phyloP scores from a whole-genome alignment of 441 rosid genomes.

The Populus hybrid region DNA sequence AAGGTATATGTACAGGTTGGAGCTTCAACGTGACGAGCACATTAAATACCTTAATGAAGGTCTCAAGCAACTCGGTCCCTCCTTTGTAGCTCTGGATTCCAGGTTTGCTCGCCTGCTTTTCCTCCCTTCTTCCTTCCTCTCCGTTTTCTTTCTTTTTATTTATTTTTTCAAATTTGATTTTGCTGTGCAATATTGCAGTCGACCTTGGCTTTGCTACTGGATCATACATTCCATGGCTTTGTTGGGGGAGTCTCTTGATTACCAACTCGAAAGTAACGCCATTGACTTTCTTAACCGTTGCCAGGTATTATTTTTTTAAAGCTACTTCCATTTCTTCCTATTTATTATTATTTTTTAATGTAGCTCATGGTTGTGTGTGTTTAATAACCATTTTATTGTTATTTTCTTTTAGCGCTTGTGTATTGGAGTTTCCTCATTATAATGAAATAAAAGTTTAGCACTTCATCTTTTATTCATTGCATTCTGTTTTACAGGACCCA shows the following conservation, averaged over 20 bases:
- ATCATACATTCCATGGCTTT: constrained; percentile 82
- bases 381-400: too few relatives aligned
- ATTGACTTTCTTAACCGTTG: constrained; percentile 74
- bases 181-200: constrained; percentile 35
- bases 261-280: constrained; percentile 43
- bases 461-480: not conserved
- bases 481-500: constrained; percentile 47
- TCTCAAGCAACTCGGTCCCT: constrained; percentile 51
- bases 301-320: constrained; percentile 43
- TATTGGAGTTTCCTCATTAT: not conserved
- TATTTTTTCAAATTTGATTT: not conserved
- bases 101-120: constrained; percentile 38
- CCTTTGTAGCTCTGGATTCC: constrained; percentile 70
- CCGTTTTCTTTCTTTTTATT: not conserved
- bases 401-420: not conserved
- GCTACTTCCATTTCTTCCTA: not conserved
- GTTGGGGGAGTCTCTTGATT: constrained; percentile 63
- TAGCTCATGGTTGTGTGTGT: not conserved
- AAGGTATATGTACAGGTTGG: constrained; percentile 37
- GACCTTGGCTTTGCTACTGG: constrained; percentile 98
- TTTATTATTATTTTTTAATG: not conserved
- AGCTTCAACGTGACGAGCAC: constrained; percentile 73
- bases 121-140: not conserved
- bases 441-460: not conserved
- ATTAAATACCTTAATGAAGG: constrained; percentile 62